Percentiles rank a stretch among this genome's conserved stretches.
Conservation (phyloP, 371 early-diverging fungal species). For the Mortierella sp. region DNA sequence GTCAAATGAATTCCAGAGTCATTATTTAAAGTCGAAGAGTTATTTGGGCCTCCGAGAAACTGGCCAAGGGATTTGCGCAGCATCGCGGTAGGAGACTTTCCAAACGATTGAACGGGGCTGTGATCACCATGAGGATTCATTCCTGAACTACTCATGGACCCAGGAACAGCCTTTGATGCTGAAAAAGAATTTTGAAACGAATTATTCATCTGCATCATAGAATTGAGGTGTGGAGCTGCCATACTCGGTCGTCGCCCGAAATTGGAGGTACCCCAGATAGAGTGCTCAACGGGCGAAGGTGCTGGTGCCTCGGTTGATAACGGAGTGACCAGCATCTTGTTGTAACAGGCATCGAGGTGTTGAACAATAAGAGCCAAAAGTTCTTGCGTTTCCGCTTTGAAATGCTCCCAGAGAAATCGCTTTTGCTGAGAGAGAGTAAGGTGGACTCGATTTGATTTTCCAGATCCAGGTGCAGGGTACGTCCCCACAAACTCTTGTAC, state of each 20-base stretch:
- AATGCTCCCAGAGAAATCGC: conserved; percentile 44
- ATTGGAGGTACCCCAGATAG: conserved; percentile 27
- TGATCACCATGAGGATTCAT: conserved; percentile 24
- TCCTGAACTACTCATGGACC: conserved; percentile 21
- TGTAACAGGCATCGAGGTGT: conserved; percentile 47
- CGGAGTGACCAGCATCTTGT: conserved; percentile 41
- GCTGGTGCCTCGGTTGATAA: conserved; percentile 50
- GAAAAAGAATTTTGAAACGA: conserved; percentile 33
- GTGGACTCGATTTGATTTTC: conserved; percentile 31
- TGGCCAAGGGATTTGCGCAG: conserved; percentile 39
- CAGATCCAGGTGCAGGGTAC: conserved; percentile 41
- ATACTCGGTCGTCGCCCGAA: conserved; percentile 37
- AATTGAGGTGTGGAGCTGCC: conserved; percentile 2
- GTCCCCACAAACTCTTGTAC: conserved; percentile 43
- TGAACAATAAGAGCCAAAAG: conserved; percentile 41
- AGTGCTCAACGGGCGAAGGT: conserved; percentile 51
- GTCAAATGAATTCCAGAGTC: conserved; percentile 20
- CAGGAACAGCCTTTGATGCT: conserved; percentile 41
- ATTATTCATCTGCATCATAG: conserved; percentile 21
- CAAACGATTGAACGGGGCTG: conserved; percentile 28
- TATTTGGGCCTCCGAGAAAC: conserved; percentile 21
- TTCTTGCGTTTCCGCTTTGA: conserved; percentile 41
- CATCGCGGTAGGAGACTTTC: conserved; percentile 47
- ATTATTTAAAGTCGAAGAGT: not conserved
- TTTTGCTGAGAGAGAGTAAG: conserved; percentile 31